Evolutionary conservation across 2,329 filamentous ascomycete species (phyloP), one percentile per base, ranked within the genome.

Genomic region (Ceratocystis alfenasii): DNA sequence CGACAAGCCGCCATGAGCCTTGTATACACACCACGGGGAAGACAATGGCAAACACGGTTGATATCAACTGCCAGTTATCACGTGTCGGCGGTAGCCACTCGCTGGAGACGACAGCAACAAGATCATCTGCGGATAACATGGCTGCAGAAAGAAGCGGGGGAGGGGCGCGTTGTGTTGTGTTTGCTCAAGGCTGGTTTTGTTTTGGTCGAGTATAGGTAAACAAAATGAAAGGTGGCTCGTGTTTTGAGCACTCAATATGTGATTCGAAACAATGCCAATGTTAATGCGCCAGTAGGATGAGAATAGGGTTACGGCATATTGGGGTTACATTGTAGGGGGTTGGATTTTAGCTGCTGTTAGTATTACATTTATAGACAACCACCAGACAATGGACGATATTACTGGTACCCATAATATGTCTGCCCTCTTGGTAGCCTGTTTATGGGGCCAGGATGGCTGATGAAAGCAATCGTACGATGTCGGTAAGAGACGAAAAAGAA

Each of bases 41-140:
- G 50, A 70, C 69, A 69, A 81, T 79, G 67, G 81, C 78, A 77
- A 83, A 87, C 62, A 78, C 69, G 33, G 73, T 77, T 45, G 84
- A 72, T 8, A 85, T 73, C 33, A 77, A 70, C 64, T 84, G 76
- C 73, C 83, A 87, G 73, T 85, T 80, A 70, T 83, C 80, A 70
- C 78, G 77, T 66, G 78, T 82, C 0, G 83, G 81, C 17, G 84
- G 84, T 68, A 84, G 74, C 81, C 81, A 85, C 61, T 63, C 45
- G 25, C 46, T 30, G 20, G 44, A 48, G 46, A 63, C 12, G 25
- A 30, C 30, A 45, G 61, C 22, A 5, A 63, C n/a, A 20, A 50
- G 30, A 12, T 45, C 45, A 7, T 33, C 44, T 15, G 55, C 12
- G 8, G 25, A 33, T 15, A 59, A 3, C 55, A 59, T 59, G 55